Conservation (phyloP, 257 asterid genomes). For the Solanum lycopersicoides region DNA sequence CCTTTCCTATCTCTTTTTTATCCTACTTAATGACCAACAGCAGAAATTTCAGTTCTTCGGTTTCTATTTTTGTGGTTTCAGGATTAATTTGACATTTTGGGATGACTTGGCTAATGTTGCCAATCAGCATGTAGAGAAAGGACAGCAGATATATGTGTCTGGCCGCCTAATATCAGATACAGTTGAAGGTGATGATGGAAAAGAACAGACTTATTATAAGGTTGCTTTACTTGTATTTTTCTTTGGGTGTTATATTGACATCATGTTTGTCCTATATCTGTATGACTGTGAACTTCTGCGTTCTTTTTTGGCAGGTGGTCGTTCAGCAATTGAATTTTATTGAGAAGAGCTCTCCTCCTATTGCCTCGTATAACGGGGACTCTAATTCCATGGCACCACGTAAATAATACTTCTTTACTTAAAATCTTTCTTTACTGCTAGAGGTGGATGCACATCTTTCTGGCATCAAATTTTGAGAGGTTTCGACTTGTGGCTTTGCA, state of each 20-base stretch:
- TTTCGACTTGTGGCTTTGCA: slow-evolving; percentile 12
- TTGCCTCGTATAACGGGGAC: slow-evolving; percentile 51
- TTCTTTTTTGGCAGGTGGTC: slow-evolving; percentile 50
- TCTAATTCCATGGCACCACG: slow-evolving; percentile 1
- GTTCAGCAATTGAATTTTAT: slow-evolving; percentile 81
- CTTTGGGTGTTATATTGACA: background rate
- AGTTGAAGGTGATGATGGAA: slow-evolving; percentile 76
- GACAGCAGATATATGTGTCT: slow-evolving; percentile 67
- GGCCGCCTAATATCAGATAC: slow-evolving; percentile 85
- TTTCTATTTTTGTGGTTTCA: background rate
- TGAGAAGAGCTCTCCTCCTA: slow-evolving; percentile 41
- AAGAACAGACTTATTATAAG: slow-evolving; percentile 84
- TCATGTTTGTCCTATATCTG: background rate
- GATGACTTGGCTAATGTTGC: slow-evolving; percentile 7
- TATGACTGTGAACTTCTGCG: background rate
- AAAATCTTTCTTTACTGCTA: background rate
- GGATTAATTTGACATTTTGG: slow-evolving; percentile 16
- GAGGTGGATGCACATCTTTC: background rate
- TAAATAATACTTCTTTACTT: background rate
- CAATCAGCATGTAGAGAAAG: slow-evolving; percentile 62
- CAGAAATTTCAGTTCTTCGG: background rate
- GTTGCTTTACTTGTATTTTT: slow-evolving; percentile 18
- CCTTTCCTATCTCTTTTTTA: background rate
- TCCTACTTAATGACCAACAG: background rate
- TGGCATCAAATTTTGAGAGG: background rate